Base-by-base conservation (phyloP, 2,329 filamentous ascomycete genomes). In the Nakataea oryzae region DNA sequence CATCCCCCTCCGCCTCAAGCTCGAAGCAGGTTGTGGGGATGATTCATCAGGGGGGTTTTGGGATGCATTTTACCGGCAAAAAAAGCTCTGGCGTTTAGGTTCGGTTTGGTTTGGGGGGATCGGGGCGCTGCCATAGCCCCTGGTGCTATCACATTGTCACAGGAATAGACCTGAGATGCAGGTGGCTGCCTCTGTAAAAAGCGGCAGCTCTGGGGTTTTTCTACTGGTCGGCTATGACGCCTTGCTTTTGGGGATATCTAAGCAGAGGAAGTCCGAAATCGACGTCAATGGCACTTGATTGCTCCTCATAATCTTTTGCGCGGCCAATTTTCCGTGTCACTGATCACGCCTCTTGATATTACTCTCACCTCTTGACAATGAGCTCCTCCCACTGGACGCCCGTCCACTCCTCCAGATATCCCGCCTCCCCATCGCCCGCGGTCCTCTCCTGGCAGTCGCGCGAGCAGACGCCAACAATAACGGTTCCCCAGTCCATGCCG, bases 401-500 rank as follows among this genome's bases (percentile, higher is more conserved):
- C n/a, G 84, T 86, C 93, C 95, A 99, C 75, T 99, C 95, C 78
- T 97, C 95, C 24, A 92, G 70, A 75, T 96, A 97, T 1, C 87
- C 90, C 0, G 86, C 83, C 69, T 86, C 81, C 0, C 86, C 89
- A 47, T 81, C 78, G 14, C 75, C 74, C 8, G 85, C 80, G 0
- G 83, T 82, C 7, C 74, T 73, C 21, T 85, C 84, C 69, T 82
- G 79, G 72, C 95, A 97, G 73, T 97, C 91, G 70, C 76, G 84
- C 66, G 82, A 85, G 73, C 95, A 99, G 9, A 96, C 91, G 0
- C 86, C 92, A 50, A 97, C 79, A 63, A 99, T 85, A 11, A 99
- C 83, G 0, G 92, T 97, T 0, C 93, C 93, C 95, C 95, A 99
- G 70, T 99, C 95, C 95, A 99, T 99, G 0, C 93, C 95, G 78